Evolutionary conservation across 345 rosid genomes (phyloP).

Genomic region (Euphorbia tirucalli): DNA sequence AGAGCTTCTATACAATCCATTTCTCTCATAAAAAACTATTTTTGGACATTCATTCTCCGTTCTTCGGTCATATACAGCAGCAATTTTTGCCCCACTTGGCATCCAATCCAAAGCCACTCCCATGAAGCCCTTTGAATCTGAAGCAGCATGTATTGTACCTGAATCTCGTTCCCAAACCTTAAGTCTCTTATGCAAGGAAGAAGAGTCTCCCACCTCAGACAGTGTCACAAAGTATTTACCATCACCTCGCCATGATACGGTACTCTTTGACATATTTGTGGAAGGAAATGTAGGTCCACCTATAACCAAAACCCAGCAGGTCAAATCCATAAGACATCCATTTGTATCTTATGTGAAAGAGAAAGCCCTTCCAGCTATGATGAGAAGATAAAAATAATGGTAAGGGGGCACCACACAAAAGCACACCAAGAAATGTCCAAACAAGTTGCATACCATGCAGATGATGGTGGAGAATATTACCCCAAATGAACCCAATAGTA

Average conservation of each 20-base stretch:
- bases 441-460: neutral
- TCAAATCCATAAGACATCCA: slow-evolving; percentile 9
- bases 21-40: slow-evolving; percentile 77
- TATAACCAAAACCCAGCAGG: slow-evolving; percentile 22
- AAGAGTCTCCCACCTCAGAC: slow-evolving; percentile 35
- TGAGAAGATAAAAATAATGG: neutral
- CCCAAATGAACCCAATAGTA: neutral
- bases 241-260: slow-evolving; percentile 93
- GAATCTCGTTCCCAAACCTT: slow-evolving; percentile 95
- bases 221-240: slow-evolving; percentile 81
- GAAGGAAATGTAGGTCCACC: slow-evolving; percentile 44
- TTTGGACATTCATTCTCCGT: slow-evolving; percentile 54
- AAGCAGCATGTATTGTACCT: slow-evolving; percentile 65
- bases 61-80: slow-evolving; percentile 63
- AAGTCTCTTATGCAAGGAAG: slow-evolving; percentile 49
- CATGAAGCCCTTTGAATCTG: slow-evolving; percentile 61
- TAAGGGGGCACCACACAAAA: neutral
- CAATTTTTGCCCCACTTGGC: slow-evolving; percentile 96
- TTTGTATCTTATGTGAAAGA: neutral
- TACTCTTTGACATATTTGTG: slow-evolving; percentile 34
- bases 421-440: neutral
- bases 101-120: slow-evolving; percentile 87
- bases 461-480: neutral
- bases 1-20: slow-evolving; percentile 80
- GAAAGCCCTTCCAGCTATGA: neutral